Percentiles rank a stretch among this genome's conserved stretches.
These are phyloP conservation scores for Harringtonia lauricola DNA, from an alignment of 2,329 filamentous ascomycete genomes.

Conservation along the genomic window DNA sequence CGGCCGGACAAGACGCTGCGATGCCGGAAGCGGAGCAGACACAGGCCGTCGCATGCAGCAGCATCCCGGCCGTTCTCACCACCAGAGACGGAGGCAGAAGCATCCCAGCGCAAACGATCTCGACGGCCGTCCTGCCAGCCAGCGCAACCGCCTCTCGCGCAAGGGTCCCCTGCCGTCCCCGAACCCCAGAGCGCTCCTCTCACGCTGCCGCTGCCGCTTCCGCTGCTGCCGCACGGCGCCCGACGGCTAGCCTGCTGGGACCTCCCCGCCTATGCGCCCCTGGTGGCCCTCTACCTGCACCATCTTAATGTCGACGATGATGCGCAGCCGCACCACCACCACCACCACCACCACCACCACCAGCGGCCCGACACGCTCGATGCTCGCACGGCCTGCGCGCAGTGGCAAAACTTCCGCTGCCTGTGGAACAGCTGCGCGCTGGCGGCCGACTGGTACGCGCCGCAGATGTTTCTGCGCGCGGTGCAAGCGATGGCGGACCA, in stretches of 20 bases:
- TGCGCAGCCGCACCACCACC: conserved; percentile 89
- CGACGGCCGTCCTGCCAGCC: too few relatives aligned
- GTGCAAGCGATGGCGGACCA: conserved; percentile 2
- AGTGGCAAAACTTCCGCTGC: conserved; percentile 87
- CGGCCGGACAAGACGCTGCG: too few relatives aligned
- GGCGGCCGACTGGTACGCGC: conserved; percentile 88
- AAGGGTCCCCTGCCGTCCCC: too few relatives aligned
- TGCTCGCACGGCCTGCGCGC: conserved; percentile 64
- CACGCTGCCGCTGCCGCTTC: too few relatives aligned
- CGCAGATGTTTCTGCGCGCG: conserved; percentile 44
- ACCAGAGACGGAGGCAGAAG: too few relatives aligned
- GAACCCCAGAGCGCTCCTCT: too few relatives aligned
- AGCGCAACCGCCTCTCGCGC: too few relatives aligned
- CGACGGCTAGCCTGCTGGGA: conserved; percentile 58
- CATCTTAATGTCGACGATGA: too few relatives aligned
- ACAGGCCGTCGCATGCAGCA: too few relatives aligned
- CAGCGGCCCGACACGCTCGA: conserved; percentile 57
- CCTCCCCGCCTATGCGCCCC: conserved; percentile 49
- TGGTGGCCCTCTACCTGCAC: conserved; percentile 78
- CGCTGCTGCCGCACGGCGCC: conserved; percentile 57
- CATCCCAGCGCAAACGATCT: too few relatives aligned
- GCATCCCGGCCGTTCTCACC: too few relatives aligned
- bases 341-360: conserved; percentile 73
- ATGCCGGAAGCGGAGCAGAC: too few relatives aligned
- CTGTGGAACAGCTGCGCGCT: conserved; percentile 91